A percentile compares a stretch with the other conserved stretches of the same genome.
phyloP scores from a whole-genome alignment of 768 basidiomycete species.

The Hypsizygus marmoreus region DNA sequence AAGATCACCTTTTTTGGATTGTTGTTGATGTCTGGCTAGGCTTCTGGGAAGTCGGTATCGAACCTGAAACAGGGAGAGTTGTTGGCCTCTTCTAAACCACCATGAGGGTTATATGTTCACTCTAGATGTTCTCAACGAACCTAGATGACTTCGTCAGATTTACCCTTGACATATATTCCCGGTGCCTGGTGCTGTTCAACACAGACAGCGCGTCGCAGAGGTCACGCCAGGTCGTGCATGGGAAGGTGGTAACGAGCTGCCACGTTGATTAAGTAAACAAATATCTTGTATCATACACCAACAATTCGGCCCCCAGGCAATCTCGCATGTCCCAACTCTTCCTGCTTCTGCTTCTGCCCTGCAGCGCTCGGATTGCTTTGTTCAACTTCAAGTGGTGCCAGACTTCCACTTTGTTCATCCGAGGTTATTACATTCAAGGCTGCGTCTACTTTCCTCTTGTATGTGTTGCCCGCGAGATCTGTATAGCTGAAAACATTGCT shows the following conservation, averaged over 20 bases:
- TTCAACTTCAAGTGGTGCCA: conserved; percentile 1
- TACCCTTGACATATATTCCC: conserved; percentile 4
- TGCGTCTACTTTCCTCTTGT: conserved; percentile 21
- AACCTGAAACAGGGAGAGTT: conserved; percentile 77
- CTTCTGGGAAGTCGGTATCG: conserved; percentile 89
- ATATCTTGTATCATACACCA: background rate
- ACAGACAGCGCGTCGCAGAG: conserved; percentile 11
- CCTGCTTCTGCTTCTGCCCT: background rate
- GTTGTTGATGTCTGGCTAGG: conserved; percentile 39
- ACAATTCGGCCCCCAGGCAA: conserved; percentile 22
- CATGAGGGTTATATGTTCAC: conserved; percentile 1
- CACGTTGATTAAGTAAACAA: background rate
- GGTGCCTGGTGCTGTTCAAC: conserved; percentile 18
- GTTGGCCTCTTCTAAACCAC: conserved; percentile 76
- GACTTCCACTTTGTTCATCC: conserved; percentile 9
- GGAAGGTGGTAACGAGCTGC: conserved; percentile 6
- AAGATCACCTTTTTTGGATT: conserved; percentile 4
- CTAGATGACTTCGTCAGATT: conserved; percentile 17
- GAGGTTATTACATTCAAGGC: conserved; percentile 10
- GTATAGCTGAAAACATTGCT: conserved; percentile 66
- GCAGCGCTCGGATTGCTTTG: too few relatives aligned
- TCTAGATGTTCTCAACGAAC: conserved; percentile 25
- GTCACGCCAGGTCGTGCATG: conserved; percentile 5
- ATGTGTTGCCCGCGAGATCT: conserved; percentile 65
- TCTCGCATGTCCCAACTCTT: conserved; percentile 11